Evolutionary conservation across 768 basidiomycete species (phyloP).

Genomic region (Pleurotus citrinopileatus): DNA sequence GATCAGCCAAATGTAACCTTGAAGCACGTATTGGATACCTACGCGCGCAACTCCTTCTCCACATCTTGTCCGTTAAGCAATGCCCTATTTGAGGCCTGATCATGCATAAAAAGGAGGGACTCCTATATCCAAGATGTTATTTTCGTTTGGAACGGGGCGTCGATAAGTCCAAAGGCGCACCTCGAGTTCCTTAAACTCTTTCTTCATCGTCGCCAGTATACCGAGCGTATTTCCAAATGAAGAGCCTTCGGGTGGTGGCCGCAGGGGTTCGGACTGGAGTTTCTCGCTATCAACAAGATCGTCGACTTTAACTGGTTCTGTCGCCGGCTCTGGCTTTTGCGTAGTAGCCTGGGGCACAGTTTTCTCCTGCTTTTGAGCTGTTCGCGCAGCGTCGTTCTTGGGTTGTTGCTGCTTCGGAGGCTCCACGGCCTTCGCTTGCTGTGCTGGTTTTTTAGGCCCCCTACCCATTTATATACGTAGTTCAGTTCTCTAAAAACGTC

Average conservation of each 20-base stretch:
- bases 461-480: neutral
- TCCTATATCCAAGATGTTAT: conserved; percentile 24
- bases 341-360: neutral
- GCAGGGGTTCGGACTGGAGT: neutral
- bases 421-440: neutral
- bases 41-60: conserved; percentile 36
- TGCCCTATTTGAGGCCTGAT: conserved; percentile 41
- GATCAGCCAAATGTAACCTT: neutral
- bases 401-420: no score
- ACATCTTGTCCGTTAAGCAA: conserved; percentile 32
- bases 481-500: neutral
- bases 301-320: neutral
- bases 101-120: conserved; percentile 41
- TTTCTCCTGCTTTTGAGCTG: neutral
- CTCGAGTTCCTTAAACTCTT: neutral
- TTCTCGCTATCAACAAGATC: neutral
- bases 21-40: conserved; percentile 17
- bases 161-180: neutral
- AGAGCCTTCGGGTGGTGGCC: neutral
- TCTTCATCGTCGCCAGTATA: conserved; percentile 3
- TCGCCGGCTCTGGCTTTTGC: neutral
- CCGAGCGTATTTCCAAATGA: neutral
- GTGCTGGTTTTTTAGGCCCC: neutral
- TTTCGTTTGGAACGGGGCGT: no score
- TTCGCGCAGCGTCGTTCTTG: no score